phyloP scores from a whole-genome alignment of 129 eudicot species.

The Heracleum sosnowskyi region DNA sequence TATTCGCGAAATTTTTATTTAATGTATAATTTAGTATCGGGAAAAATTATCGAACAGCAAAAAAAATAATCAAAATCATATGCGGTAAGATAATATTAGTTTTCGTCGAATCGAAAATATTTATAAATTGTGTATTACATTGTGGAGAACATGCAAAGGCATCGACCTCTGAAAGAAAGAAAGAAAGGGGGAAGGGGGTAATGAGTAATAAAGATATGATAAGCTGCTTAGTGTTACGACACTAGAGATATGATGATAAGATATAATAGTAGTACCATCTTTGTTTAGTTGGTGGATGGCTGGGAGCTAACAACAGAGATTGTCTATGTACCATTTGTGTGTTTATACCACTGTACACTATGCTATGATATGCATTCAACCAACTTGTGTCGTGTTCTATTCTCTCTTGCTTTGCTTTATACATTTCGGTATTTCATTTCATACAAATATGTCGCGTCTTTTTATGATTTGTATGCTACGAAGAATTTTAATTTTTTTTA shows the following conservation, averaged over 20 bases:
- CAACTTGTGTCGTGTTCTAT: not conserved
- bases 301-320: not conserved
- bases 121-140: not conserved
- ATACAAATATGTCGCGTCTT: too few relatives aligned
- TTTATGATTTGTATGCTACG: too few relatives aligned
- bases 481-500: too few relatives aligned
- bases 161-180: not conserved
- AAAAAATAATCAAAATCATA: too few relatives aligned
- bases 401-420: not conserved
- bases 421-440: too few relatives aligned
- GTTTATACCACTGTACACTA: not conserved
- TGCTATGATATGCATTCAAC: not conserved
- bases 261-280: conserved; percentile 2
- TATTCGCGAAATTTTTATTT: too few relatives aligned
- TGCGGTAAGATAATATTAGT: too few relatives aligned
- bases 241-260: not conserved
- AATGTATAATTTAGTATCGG: not conserved
- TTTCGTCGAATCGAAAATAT: too few relatives aligned
- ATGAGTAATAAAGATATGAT: conserved; percentile 3
- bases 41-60: too few relatives aligned
- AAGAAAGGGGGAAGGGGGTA: not conserved
- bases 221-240: conserved; percentile 1
- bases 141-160: not conserved
- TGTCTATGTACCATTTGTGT: not conserved
- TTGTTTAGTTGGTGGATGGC: conserved; percentile 1